A percentile compares a stretch with the other conserved stretches of the same genome.
phyloP scores from a whole-genome alignment of 2,329 filamentous ascomycete species.

The Paecilomyces dactylethromorphus region DNA sequence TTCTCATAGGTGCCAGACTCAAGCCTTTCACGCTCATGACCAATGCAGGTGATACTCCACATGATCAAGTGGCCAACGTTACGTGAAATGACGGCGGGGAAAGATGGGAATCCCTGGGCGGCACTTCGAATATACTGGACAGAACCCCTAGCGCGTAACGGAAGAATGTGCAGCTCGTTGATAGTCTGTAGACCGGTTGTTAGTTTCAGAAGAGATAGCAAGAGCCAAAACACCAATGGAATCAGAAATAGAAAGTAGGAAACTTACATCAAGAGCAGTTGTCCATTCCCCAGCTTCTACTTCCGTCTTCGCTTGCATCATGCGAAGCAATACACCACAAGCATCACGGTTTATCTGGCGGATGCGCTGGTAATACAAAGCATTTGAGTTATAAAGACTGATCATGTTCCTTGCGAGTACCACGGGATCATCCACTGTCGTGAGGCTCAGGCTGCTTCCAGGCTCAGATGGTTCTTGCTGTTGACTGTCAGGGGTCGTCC shows the following conservation, averaged over 20 bases:
- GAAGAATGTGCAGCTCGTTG: constrained; percentile 68
- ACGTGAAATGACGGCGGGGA: constrained; percentile 74
- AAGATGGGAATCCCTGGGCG: constrained; percentile 71
- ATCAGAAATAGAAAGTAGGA: too few species aligned
- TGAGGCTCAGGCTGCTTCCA: constrained; percentile 52
- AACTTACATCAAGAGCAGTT: constrained; percentile 57
- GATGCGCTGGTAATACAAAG: constrained; percentile 56
- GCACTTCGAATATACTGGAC: constrained; percentile 71
- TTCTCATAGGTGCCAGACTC: constrained; percentile 64
- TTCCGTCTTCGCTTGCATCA: constrained; percentile 54
- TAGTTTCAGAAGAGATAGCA: constrained; percentile 1
- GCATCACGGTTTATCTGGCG: constrained; percentile 52
- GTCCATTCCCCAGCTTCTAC: constrained; percentile 56
- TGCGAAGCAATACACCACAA: constrained; percentile 52
- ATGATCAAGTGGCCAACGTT: constrained; percentile 87
- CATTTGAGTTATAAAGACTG: constrained; percentile 54
- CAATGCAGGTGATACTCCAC: constrained; percentile 87
- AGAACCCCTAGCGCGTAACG: constrained; percentile 67
- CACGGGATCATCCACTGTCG: constrained; percentile 61
- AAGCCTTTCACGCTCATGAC: constrained; percentile 67
- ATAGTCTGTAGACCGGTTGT: constrained; percentile 53
- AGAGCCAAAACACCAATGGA: background rate
- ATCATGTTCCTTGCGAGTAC: constrained; percentile 58
- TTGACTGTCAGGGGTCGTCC: constrained; percentile 37
- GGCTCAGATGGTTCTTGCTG: constrained; percentile 38